phyloP scores from a whole-genome alignment of 768 basidiomycete species.

The Solioccasus polychromus region DNA sequence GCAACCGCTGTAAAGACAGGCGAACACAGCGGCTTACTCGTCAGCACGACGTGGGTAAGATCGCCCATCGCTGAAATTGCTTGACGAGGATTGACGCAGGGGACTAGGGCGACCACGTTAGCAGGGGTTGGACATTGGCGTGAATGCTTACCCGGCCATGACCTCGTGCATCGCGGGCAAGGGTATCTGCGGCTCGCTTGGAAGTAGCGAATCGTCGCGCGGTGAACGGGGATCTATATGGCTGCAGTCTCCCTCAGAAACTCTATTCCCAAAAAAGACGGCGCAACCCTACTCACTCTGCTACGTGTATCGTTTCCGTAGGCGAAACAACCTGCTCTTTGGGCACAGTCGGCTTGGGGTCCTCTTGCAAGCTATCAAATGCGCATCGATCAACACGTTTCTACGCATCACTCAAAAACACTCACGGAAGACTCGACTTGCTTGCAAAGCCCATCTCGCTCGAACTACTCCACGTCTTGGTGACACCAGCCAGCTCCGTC shows the following conservation, averaged over 20 bases:
- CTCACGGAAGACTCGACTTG: conserved; percentile 18
- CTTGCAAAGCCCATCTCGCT: conserved; percentile 22
- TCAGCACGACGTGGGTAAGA: conserved; percentile 10
- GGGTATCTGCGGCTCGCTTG: conserved; percentile 28
- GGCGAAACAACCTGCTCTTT: conserved; percentile 21
- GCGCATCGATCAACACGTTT: background rate
- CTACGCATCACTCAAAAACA: background rate
- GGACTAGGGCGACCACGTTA: conserved; percentile 11
- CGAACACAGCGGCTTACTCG: conserved; percentile 28
- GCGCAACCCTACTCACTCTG: conserved; percentile 21
- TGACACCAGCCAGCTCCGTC: conserved; percentile 29
- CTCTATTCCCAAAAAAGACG: background rate
- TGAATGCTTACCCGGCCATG: conserved; percentile 22
- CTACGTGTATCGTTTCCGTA: conserved; percentile 28
- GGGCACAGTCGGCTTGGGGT: conserved; percentile 15
- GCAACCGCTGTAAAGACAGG: background rate
- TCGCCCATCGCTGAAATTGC: conserved; percentile 11
- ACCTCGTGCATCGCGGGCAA: conserved; percentile 35
- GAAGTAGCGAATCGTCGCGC: conserved; percentile 28
- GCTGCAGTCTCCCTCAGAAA: conserved; percentile 8
- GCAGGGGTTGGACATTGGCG: background rate
- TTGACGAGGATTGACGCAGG: conserved; percentile 15
- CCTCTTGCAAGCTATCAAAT: conserved; percentile 21
- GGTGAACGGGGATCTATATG: conserved; percentile 31
- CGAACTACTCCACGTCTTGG: conserved; percentile 31